A percentile compares a stretch with the other conserved stretches of the same genome.
These are phyloP conservation scores for Cyanidioschyzon merolae DNA, from an alignment of 23 red algal species.

Conservation along the genomic window DNA sequence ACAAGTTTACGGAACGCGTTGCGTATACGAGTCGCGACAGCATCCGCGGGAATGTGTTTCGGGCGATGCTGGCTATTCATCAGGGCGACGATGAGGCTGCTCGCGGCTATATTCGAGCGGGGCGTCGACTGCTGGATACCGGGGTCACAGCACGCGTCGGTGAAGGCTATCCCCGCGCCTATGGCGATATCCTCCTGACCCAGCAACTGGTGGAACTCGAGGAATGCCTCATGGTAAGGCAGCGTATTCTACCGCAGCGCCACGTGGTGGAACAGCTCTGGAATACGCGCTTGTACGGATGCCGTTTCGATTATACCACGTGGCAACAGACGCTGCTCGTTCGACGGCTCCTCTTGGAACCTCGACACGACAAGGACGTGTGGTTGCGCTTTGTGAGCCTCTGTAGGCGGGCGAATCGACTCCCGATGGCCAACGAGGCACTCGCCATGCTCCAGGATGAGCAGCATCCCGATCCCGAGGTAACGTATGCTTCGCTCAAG, in stretches of 20 bases:
- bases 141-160: constrained; percentile 62
- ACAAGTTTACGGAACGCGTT: constrained; percentile 76
- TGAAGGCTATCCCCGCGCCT: constrained; percentile 95
- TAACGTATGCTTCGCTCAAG: constrained; percentile 8
- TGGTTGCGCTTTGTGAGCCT: constrained; percentile 80
- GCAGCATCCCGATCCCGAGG: neutral
- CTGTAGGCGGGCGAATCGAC: constrained; percentile 45
- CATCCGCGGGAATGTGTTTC: constrained; percentile 53
- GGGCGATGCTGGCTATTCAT: constrained; percentile 49
- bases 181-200: constrained; percentile 54
- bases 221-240: constrained; percentile 45
- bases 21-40: constrained; percentile 24
- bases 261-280: constrained; percentile 52
- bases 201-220: constrained; percentile 83
- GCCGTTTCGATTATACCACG: constrained; percentile 51
- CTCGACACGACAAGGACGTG: constrained; percentile 43
- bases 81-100: constrained; percentile 40
- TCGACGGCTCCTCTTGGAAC: constrained; percentile 58
- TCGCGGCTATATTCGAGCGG: constrained; percentile 25
- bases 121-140: constrained; percentile 54
- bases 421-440: constrained; percentile 81
- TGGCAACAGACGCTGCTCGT: constrained; percentile 89
- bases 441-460: constrained; percentile 35
- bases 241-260: neutral
- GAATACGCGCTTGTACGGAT: constrained; percentile 53